Evolutionary conservation across 768 basidiomycete species (phyloP), one percentile per base, ranked within the genome.

Genomic region (Podaxis mareebaensis): DNA sequence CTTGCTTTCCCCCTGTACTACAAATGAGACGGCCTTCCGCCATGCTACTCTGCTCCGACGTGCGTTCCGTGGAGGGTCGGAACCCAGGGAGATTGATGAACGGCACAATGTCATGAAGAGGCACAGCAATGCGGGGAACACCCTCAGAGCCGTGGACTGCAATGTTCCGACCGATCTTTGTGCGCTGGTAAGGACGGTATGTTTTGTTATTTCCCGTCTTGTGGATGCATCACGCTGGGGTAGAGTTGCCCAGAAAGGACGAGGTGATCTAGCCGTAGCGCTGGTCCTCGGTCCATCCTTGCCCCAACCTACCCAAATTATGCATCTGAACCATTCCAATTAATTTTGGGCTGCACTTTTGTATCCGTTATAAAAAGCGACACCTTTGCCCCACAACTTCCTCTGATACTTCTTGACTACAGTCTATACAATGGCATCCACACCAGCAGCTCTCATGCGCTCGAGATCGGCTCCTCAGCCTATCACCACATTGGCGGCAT

Each of bases 401-500:
- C 38, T 24, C 15, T 20, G 22, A 51, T 12, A 51, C 15, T 28
- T 39, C 24, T 8, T 13, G 44, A 12, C 40, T 28, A 7, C 57
- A 60, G 55, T 12, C 42, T 13, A 20, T 44, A 13, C 64, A n/a
- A 53, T 53, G 52, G 28, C 57, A 22, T 57, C 55, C 12, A 17
- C 62, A 5, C 36, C 67, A 11, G 65, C 70, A 58, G 55, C 64
- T 55, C 71, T 69, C 58, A 68, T 68, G 63, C 69, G 75, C 36
- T 73, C 73, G 46, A 67, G 69, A 65, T 75, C 73, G 22, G 76
- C 73, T 20, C 76, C 75, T 0, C 68, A 73, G 11, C 67, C 71
- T 4, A 60, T 73, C 38, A 53, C 67, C 8, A 63, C 60, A n/a
- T 64, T 71, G 8, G 24, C 54, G 39, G 53, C 60, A 1, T 12